Base-by-base conservation (phyloP, 1,284 basidiomycete genomes). In the Rhodotorula sp. region DNA sequence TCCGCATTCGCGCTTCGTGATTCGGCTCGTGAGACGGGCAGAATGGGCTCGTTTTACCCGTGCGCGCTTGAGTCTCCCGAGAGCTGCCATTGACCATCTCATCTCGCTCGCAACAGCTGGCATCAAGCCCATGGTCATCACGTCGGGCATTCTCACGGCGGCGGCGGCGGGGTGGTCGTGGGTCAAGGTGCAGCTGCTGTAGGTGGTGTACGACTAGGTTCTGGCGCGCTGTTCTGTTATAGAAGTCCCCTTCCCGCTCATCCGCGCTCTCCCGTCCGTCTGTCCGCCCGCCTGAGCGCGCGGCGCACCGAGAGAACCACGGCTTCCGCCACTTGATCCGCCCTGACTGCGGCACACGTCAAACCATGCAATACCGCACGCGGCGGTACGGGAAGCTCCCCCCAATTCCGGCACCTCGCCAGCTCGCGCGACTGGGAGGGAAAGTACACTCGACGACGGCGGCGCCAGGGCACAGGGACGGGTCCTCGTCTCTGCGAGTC, bases 71-170 rank as follows among this genome's bases (percentile, higher is more conserved):
- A 39, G 32, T 50, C 29, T 17, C 17, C 39, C 39, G 39, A 41
- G 39, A 41, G 9, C 44, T n/a, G 44, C 15, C 44, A 19, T 21
- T 61, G 61, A 80, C 13, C 70, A 78, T 81, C 79, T 51, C n/a
- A 19, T 17, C n/a, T 51, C n/a, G 50, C 44, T 29, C n/a, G n/a
- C 50, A 79, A 73, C 82, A 96, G 95, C 95, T 82, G 96, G 97
- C 73, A 85, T 95, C 67, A 89, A 88, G 80, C 92, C 95, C 77
- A 91, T 92, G 77, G 82, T 94, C 73, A 91, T 91, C 72, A 91
- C 95, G 74, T 93, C 92, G 66, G 89, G 90, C 66, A 84, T 97
- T 79, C 90, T 95, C 84, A 94, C 94, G 78, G 76, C 70, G 21
- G 78, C 76, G 19, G 79, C 79, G 1, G 78, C 78, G 7, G 77